Conservation (phyloP, 495 filamentous ascomycete genomes). For the Penicillium turbatum region DNA sequence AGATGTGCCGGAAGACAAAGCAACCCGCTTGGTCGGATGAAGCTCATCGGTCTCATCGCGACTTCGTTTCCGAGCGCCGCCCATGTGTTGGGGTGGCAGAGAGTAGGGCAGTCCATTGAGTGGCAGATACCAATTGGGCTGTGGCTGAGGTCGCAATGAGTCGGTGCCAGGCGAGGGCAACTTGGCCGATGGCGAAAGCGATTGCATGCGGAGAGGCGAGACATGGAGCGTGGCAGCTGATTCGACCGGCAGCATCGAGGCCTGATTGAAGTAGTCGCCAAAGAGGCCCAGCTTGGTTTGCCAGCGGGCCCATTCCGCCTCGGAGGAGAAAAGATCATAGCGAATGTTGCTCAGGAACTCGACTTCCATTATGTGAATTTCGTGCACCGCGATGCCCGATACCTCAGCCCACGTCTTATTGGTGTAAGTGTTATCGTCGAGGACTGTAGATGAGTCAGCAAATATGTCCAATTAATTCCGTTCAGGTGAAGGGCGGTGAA, state of each 20-base stretch:
- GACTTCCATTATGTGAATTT: slow-evolving; percentile 99
- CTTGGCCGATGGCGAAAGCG: slow-evolving; percentile 39
- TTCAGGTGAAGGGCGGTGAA: slow-evolving; percentile 13
- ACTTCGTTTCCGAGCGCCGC: slow-evolving; percentile 63
- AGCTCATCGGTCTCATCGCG: slow-evolving; percentile 61
- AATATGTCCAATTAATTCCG: background rate
- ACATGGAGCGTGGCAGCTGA: slow-evolving; percentile 28
- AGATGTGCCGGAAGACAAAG: slow-evolving; percentile 27
- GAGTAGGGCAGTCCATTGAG: slow-evolving; percentile 27
- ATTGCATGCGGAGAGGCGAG: slow-evolving; percentile 33
- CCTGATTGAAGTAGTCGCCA: slow-evolving; percentile 70
- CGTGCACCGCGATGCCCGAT: slow-evolving; percentile 86
- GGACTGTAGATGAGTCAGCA: slow-evolving; percentile 51
- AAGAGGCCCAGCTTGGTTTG: slow-evolving; percentile 74
- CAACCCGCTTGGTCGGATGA: slow-evolving; percentile 63
- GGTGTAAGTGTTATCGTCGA: slow-evolving; percentile 99
- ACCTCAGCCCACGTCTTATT: slow-evolving; percentile 99
- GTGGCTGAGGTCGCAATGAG: slow-evolving; percentile 23
- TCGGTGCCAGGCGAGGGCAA: slow-evolving; percentile 53
- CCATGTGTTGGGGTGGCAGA: slow-evolving; percentile 17
- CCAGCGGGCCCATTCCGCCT: slow-evolving; percentile 82
- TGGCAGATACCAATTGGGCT: slow-evolving; percentile 32
- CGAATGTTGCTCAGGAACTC: slow-evolving; percentile 99
- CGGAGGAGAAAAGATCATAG: slow-evolving; percentile 82
- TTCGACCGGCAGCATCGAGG: slow-evolving; percentile 39